These are phyloP conservation scores for Tetrahymena borealis DNA, from an alignment of 73 alveolate genomes.

Conservation along the genomic window DNA sequence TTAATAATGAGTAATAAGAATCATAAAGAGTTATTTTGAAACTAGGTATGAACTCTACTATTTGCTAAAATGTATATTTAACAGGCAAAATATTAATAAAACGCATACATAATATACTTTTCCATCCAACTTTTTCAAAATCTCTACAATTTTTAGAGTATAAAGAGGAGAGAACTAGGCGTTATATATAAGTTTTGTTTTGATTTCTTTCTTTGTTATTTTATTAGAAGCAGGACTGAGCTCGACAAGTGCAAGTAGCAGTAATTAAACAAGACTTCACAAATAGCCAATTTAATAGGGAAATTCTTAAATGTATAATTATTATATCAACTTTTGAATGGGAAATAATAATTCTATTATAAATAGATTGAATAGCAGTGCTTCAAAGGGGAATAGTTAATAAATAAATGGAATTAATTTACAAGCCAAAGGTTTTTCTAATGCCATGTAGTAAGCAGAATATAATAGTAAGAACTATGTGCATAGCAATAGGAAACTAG, in stretches of 20 bases:
- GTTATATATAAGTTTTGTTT: too few species aligned
- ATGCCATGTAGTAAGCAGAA: not conserved
- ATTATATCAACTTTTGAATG: not conserved
- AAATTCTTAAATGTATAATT: not conserved
- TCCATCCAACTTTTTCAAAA: too few species aligned
- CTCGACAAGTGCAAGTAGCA: not conserved
- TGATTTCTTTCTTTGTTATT: too few species aligned
- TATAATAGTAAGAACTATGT: not conserved
- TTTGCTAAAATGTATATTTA: too few species aligned
- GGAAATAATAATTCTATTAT: not conserved
- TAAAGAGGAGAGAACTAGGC: too few species aligned
- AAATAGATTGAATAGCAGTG: not conserved
- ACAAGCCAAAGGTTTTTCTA: not conserved
- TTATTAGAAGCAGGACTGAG: not conserved
- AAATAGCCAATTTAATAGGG: not conserved
- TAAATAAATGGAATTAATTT: not conserved
- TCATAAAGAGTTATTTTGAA: too few species aligned
- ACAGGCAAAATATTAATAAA: too few species aligned
- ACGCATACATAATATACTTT: too few species aligned
- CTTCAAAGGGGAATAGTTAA: not conserved
- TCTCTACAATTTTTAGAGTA: too few species aligned
- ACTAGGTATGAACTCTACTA: too few species aligned
- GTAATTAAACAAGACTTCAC: not conserved
- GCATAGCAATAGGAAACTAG: not conserved
- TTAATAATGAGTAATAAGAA: too few species aligned